Evolutionary conservation across 139 green algal species (phyloP).

Genomic region (Coelastrella sp.): DNA sequence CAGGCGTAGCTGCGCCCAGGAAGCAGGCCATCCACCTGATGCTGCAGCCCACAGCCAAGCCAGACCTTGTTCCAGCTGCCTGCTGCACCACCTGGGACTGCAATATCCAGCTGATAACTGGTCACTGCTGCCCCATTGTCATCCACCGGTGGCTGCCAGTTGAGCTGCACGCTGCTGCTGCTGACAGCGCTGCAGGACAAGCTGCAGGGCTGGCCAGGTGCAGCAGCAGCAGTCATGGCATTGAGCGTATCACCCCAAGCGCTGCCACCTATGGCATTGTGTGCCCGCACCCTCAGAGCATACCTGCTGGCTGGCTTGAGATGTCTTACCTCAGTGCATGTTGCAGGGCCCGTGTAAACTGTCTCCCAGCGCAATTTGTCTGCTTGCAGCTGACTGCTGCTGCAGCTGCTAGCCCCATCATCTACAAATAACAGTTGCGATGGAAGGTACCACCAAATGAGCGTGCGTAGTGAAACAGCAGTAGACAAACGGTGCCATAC

Average conservation of each 20-base stretch:
- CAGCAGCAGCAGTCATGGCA: slow-evolving; percentile 35
- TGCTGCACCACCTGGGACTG: neutral
- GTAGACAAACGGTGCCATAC: neutral
- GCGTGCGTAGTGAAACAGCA: neutral
- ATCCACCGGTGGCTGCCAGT: slow-evolving; percentile 55
- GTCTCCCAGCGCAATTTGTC: slow-evolving; percentile 44
- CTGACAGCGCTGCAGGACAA: slow-evolving; percentile 39
- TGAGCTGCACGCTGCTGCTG: slow-evolving; percentile 40
- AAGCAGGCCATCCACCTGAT: slow-evolving; percentile 44
- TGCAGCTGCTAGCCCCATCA: slow-evolving; percentile 18
- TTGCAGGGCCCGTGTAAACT: slow-evolving; percentile 55
- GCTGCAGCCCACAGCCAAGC: slow-evolving; percentile 15
- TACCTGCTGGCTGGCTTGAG: slow-evolving; percentile 67
- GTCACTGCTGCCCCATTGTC: slow-evolving; percentile 64
- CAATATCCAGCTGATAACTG: slow-evolving; percentile 68
- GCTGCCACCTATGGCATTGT: slow-evolving; percentile 62
- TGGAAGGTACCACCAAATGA: neutral
- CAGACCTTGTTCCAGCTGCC: slow-evolving; percentile 40
- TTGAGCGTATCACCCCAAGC: slow-evolving; percentile 51
- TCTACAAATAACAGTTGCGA: slow-evolving; percentile 13
- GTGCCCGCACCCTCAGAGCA: slow-evolving; percentile 59
- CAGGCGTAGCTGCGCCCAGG: slow-evolving; percentile 60
- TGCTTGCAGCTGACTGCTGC: neutral
- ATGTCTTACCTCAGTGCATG: slow-evolving; percentile 46
- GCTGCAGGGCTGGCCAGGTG: slow-evolving; percentile 37